These are phyloP conservation scores for Curvularia sp. DNA, from an alignment of 2,329 filamentous ascomycete species.

Conservation along the genomic window DNA sequence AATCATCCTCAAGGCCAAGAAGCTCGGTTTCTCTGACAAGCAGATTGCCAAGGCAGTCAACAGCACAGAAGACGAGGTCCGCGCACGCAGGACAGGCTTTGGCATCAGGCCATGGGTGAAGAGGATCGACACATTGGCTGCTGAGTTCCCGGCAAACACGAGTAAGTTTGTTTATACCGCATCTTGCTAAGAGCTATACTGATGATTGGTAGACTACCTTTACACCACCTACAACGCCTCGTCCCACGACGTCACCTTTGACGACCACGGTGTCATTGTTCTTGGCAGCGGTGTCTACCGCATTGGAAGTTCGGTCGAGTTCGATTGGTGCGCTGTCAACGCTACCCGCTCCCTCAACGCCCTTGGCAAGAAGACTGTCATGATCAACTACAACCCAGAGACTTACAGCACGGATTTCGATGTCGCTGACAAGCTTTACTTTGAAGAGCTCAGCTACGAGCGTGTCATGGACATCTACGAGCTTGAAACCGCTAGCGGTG, in stretches of 20 bases:
- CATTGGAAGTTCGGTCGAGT: slow-evolving; percentile 97
- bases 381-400: slow-evolving; percentile 72
- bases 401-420: slow-evolving; percentile 76
- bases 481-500: slow-evolving; percentile 81
- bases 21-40: slow-evolving; percentile 95
- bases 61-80: slow-evolving; percentile 87
- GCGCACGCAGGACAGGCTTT: slow-evolving; percentile 81
- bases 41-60: slow-evolving; percentile 90
- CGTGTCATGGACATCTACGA: slow-evolving; percentile 99
- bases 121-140: slow-evolving; percentile 96
- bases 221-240: slow-evolving; percentile 98
- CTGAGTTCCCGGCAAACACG: slow-evolving; percentile 66
- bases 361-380: slow-evolving; percentile 95
- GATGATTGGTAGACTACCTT: slow-evolving; percentile 45
- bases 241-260: slow-evolving; percentile 89
- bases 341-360: slow-evolving; percentile 81
- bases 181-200: neutral
- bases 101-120: slow-evolving; percentile 96
- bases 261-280: slow-evolving; percentile 88
- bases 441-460: slow-evolving; percentile 96
- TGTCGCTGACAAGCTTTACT: slow-evolving; percentile 88
- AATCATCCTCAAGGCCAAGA: slow-evolving; percentile 89
- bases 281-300: slow-evolving; percentile 96
- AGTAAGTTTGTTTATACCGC: neutral
- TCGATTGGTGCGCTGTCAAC: slow-evolving; percentile 97